Base-by-base conservation (phyloP, 2,329 filamentous ascomycete genomes). In the Dactylonectria estremocensis region DNA sequence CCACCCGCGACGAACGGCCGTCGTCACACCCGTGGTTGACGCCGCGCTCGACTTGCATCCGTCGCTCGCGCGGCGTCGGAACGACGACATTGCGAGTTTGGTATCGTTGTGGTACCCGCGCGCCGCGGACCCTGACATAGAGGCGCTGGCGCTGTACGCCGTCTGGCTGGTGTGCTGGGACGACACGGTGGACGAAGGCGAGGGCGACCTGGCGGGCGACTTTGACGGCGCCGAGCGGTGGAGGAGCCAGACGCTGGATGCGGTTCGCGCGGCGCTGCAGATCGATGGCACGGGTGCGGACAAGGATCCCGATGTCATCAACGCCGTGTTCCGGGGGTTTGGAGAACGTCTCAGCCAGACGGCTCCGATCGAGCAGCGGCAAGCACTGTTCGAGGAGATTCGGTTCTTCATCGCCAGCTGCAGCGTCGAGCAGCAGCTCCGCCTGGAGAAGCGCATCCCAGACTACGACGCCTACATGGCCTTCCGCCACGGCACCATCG, bases 151-250 rank as follows among this genome's bases (percentile, higher is more conserved):
- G 2, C 57, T 76, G 43, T 79, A 72, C 46, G 71, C 68, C 18
- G 67, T 73, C 37, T 80, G 79, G 79, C 48, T 80, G 16, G 67
- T 80, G 16, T 77, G 76, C 61, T 80, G 79, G 79, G 78, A 80
- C 22, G 79, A 80, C 46, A 72, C 72, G 16, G 72, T 80, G 11
- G 79, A 80, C 59, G 69, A 73, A 16, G 72, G 73, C 48, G 76
- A 78, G 68, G 69, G 71, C 16, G 75, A 76, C 33, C 55, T 80
- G 54, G 73, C 74, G 49, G 66, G 50, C 5, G 73, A 80, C 52
- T 75, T 77, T 40, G 61, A 61, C 5, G 46, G 57, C 1, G 78
- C 77, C 7, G 72, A 79, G 53, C 57, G 48, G 3, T 77, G 72
- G 74, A 74, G 78, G 45, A 28, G 22, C 4, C 65, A 63, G 54